Conservation (phyloP, 176 grass and related monocot genomes). For the Carex pumila region DNA sequence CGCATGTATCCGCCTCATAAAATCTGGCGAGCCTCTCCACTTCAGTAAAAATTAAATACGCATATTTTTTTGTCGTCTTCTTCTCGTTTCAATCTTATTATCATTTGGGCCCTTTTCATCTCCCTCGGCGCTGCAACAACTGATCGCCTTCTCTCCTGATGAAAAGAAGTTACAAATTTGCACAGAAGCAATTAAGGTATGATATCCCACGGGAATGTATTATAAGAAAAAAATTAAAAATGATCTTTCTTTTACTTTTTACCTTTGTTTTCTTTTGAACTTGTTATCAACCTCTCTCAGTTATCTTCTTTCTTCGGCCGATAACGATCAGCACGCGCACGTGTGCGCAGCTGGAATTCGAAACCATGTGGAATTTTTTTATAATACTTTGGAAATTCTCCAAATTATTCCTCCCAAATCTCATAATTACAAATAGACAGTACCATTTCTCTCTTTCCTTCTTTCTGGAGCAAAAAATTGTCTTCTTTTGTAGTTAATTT, state of each 20-base stretch:
- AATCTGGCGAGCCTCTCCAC: background rate
- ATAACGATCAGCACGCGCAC: constrained; percentile 23
- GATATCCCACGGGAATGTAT: too few species aligned
- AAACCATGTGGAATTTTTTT: constrained; percentile 7
- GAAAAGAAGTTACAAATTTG: background rate
- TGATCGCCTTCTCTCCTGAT: background rate
- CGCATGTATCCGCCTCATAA: background rate
- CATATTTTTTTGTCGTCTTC: constrained; percentile 16
- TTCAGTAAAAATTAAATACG: constrained; percentile 24
- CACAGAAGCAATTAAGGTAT: too few species aligned
- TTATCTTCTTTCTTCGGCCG: background rate
- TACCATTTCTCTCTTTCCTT: background rate
- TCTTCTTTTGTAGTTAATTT: too few species aligned
- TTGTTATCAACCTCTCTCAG: background rate
- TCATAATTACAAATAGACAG: background rate
- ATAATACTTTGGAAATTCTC: background rate
- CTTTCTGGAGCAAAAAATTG: background rate
- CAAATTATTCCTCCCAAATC: background rate
- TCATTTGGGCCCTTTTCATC: background rate
- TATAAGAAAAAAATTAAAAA: too few species aligned
- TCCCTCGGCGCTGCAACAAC: background rate
- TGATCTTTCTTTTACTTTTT: background rate
- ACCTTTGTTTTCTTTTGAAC: background rate
- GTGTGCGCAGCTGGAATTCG: constrained; percentile 22
- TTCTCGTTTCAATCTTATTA: background rate